phyloP scores from a whole-genome alignment of 2,329 filamentous ascomycete species.

The Lecanicillium sp. region DNA sequence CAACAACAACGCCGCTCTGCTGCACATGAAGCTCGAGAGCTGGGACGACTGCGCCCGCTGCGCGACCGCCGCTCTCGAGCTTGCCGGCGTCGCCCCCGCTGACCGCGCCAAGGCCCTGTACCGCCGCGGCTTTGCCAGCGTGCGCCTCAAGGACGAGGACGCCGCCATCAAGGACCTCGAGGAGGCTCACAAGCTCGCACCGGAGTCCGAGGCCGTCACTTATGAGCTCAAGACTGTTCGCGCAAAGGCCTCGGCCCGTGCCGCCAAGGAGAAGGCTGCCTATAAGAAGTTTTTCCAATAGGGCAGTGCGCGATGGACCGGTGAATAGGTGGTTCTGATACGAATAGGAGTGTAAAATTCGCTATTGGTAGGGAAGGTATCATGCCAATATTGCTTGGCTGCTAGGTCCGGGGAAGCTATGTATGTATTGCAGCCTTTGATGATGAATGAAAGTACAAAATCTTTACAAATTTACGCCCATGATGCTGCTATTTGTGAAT shows the following conservation, averaged over 20 bases:
- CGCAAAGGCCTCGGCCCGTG: conserved; percentile 62
- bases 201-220: conserved; percentile 65
- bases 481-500: too few species aligned
- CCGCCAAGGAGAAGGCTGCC: conserved; percentile 83
- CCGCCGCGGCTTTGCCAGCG: conserved; percentile 68
- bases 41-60: conserved; percentile 64
- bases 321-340: too few species aligned
- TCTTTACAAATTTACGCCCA: too few species aligned
- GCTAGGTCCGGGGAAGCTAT: too few species aligned
- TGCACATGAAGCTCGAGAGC: conserved; percentile 71
- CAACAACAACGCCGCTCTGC: conserved; percentile 80
- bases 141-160: conserved; percentile 78
- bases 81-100: conserved; percentile 55
- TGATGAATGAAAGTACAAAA: too few species aligned
- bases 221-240: conserved; percentile 74
- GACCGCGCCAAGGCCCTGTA: conserved; percentile 89
- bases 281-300: conserved; percentile 84
- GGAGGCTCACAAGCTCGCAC: conserved; percentile 66
- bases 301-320: too few species aligned
- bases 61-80: conserved; percentile 67
- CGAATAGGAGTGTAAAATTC: too few species aligned
- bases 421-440: too few species aligned
- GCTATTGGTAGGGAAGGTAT: too few species aligned
- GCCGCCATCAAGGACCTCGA: conserved; percentile 67
- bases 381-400: too few species aligned